Evolutionary conservation across 768 basidiomycete genomes (phyloP).

Genomic region (Leccinum rimulosum): DNA sequence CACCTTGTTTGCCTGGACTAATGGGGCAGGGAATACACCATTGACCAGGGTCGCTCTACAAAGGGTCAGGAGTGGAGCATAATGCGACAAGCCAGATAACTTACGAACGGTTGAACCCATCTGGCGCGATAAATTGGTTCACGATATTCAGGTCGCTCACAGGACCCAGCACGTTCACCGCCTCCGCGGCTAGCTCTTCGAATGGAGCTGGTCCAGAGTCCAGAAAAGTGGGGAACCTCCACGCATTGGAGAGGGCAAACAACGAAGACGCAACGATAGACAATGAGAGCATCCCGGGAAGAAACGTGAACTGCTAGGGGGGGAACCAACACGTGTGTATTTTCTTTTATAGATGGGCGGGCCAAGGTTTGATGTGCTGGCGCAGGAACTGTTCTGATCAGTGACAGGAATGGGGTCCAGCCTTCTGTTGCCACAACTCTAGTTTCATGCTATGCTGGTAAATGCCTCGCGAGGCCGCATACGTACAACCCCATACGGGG

Average conservation of each 20-base stretch:
- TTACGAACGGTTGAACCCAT: conserved; percentile 45
- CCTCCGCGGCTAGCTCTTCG: neutral
- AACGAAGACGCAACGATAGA: conserved; percentile 9
- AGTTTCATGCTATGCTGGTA: neutral
- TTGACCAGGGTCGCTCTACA: conserved; percentile 42
- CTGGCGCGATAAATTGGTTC: conserved; percentile 43
- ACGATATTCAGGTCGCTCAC: conserved; percentile 31
- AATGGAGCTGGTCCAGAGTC: neutral
- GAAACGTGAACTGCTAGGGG: neutral
- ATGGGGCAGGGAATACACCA: conserved; percentile 45
- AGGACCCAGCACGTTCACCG: conserved; percentile 17
- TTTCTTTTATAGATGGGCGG: conserved; percentile 9
- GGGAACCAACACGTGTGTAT: too few species aligned
- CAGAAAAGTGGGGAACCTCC: neutral
- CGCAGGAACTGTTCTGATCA: neutral
- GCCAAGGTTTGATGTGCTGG: neutral
- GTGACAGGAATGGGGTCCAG: neutral
- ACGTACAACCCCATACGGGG: neutral
- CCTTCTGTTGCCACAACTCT: neutral
- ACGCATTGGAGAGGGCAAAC: conserved; percentile 4
- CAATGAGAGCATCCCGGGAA: conserved; percentile 3
- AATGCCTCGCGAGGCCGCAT: neutral
- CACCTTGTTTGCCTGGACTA: conserved; percentile 41
- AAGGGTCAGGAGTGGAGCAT: neutral
- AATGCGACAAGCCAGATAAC: neutral